Conservation (phyloP, 805 yeast genomes). For the Ogataea parapolymorpha region DNA sequence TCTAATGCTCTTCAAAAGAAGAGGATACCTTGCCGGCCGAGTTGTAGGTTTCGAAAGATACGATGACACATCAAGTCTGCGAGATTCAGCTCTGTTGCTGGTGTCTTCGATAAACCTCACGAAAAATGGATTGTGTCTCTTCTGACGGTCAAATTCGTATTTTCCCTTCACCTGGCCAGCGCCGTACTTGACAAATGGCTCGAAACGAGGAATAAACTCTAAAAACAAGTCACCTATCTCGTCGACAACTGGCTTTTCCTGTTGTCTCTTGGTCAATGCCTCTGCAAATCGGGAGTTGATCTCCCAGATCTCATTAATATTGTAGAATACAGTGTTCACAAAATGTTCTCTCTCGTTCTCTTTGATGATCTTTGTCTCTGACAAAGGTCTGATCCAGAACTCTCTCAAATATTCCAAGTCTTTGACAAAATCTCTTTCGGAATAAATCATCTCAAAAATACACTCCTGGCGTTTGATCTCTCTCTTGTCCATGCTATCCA, state of each 20-base stretch:
- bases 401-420: constrained; percentile 91
- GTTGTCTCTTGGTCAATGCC: constrained; percentile 83
- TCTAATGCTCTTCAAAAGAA: constrained; percentile 75
- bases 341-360: constrained; percentile 87
- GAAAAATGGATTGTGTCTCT: constrained; percentile 83
- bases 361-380: constrained; percentile 84
- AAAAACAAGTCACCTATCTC: constrained; percentile 85
- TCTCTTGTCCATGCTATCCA: constrained; percentile 73
- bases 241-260: constrained; percentile 76
- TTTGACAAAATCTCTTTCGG: constrained; percentile 93
- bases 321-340: constrained; percentile 86
- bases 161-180: constrained; percentile 95
- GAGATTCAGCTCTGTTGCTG: constrained; percentile 76
- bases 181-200: constrained; percentile 89
- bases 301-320: constrained; percentile 80
- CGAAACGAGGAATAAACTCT: constrained; percentile 81
- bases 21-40: constrained; percentile 90
- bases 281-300: constrained; percentile 85
- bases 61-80: constrained; percentile 89
- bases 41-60: constrained; percentile 94
- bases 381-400: constrained; percentile 87
- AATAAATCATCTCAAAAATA: constrained; percentile 88
- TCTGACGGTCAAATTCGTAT: constrained; percentile 91
- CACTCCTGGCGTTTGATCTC: constrained; percentile 94
- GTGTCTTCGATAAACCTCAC: constrained; percentile 93